Base-by-base conservation (phyloP, 2,329 filamentous ascomycete genomes). In the Cucurbitaria berberidis region DNA sequence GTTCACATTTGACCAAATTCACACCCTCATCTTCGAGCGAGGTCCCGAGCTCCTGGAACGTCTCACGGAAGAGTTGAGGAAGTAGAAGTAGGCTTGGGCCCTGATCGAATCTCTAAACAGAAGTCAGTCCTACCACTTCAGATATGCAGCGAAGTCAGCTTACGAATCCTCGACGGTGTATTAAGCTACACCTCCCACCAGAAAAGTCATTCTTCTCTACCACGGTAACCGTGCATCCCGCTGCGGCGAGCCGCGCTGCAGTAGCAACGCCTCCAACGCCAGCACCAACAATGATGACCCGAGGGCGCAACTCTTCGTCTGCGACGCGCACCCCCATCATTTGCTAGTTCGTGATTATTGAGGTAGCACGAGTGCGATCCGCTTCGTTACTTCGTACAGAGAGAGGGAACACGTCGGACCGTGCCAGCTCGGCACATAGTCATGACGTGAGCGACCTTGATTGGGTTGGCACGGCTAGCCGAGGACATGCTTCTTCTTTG, bases 191-290 rank as follows among this genome's bases (percentile, higher is more conserved):
- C 48, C 89, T 80, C 3, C 89, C 89, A 40, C 89, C 89, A 0
- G 85, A 87, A 69, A 89, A 89, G 51, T 77, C 77, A 67, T 91
- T 91, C 78, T 91, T 91, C 74, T 92, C 89, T n/a, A 91, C 76
- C 1, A 91, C 86, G 0, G 87, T 91, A n/a, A 91, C 89, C 29
- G 81, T 72, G 70, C 88, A 86, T 34, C 89, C 89, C 1, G 87
- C 83, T 67, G 87, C 87, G 44, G 87, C 86, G 10, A 91, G 82
- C 40, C 89, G 84, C 2, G 89, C 88, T 51, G 89, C 87, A 1
- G 85, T 86, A n/a, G 87, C 83, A 36, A 90, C 84, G 53, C 89
- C 89, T 45, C 89, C 89, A 40, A 85, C 85, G 53, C 89, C 89
- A 26, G 89, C 88, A 58, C 88, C 88, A 81, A 71, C 49, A 39